Evolutionary conservation across 768 basidiomycete species (phyloP).

Genomic region (Obba rivulosa): DNA sequence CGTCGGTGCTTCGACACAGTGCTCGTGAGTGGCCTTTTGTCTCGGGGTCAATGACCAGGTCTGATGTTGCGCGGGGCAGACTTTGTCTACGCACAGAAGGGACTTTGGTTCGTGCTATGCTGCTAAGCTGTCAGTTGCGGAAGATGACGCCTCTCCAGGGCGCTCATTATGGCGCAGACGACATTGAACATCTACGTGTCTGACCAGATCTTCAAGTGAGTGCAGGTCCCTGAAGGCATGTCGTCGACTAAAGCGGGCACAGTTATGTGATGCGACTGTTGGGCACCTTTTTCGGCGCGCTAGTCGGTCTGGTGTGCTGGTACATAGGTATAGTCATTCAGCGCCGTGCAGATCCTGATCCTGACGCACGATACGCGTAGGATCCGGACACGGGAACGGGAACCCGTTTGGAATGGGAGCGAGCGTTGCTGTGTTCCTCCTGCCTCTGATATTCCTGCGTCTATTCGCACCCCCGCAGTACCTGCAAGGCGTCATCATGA

Average conservation of each 20-base stretch:
- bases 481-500: conserved; percentile 32
- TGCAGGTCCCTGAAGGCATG: not conserved
- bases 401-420: conserved; percentile 52
- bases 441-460: conserved; percentile 45
- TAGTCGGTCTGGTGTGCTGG: conserved; percentile 46
- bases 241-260: not conserved
- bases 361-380: conserved; percentile 21
- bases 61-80: conserved; percentile 17
- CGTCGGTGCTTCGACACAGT: conserved; percentile 33
- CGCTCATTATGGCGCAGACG: conserved; percentile 57
- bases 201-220: conserved; percentile 50
- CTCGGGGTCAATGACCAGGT: not conserved
- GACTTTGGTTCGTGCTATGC: conserved; percentile 33
- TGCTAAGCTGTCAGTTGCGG: no score
- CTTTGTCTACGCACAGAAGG: conserved; percentile 40
- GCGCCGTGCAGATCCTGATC: no score
- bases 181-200: conserved; percentile 51
- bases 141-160: no score
- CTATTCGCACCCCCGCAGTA: conserved; percentile 39
- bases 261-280: conserved; percentile 39
- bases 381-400: conserved; percentile 40
- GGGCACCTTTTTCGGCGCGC: conserved; percentile 43
- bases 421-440: conserved; percentile 38
- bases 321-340: conserved; percentile 34
- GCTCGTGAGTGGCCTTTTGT: conserved; percentile 31